These are phyloP conservation scores for Pyrrhoderma noxium DNA, from an alignment of 1,284 basidiomycete species.

Conservation along the genomic window DNA sequence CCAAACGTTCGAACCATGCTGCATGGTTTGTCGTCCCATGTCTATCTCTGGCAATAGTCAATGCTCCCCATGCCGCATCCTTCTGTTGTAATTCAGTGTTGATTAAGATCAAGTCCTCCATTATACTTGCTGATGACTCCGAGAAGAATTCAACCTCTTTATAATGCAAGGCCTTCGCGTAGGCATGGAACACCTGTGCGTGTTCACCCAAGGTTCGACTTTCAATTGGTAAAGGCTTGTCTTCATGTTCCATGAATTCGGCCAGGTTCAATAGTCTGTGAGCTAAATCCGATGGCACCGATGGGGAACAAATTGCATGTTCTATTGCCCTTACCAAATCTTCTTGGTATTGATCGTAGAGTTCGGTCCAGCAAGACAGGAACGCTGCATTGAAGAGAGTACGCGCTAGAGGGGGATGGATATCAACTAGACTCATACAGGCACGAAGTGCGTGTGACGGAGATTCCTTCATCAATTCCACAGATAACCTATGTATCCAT, in stretches of 20 bases:
- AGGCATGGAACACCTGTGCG: conserved; percentile 90
- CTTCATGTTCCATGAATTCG: conserved; percentile 99
- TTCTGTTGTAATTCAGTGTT: conserved; percentile 97
- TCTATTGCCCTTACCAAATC: conserved; percentile 91
- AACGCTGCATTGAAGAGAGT: conserved; percentile 99
- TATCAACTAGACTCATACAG: conserved; percentile 90
- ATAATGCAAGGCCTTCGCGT: conserved; percentile 98
- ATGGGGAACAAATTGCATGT: conserved; percentile 74
- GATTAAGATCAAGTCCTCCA: conserved; percentile 94
- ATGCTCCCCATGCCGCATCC: conserved; percentile 93
- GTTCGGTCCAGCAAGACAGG: conserved; percentile 94
- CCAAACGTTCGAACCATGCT: conserved; percentile 97
- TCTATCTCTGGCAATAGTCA: conserved; percentile 80
- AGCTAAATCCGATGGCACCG: conserved; percentile 86
- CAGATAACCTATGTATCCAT: conserved; percentile 91
- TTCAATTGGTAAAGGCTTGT: conserved; percentile 93
- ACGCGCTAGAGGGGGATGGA: conserved; percentile 86
- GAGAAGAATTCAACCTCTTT: conserved; percentile 97
- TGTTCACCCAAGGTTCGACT: conserved; percentile 91
- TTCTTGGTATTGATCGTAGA: conserved; percentile 96
- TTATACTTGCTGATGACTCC: conserved; percentile 77
- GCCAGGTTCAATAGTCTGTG: conserved; percentile 93
- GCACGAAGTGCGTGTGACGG: conserved; percentile 96
- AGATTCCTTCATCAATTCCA: conserved; percentile 97
- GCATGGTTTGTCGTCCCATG: conserved; percentile 86